phyloP scores from a whole-genome alignment of 768 basidiomycete species.

The Leucosporidium creatinivorum region DNA sequence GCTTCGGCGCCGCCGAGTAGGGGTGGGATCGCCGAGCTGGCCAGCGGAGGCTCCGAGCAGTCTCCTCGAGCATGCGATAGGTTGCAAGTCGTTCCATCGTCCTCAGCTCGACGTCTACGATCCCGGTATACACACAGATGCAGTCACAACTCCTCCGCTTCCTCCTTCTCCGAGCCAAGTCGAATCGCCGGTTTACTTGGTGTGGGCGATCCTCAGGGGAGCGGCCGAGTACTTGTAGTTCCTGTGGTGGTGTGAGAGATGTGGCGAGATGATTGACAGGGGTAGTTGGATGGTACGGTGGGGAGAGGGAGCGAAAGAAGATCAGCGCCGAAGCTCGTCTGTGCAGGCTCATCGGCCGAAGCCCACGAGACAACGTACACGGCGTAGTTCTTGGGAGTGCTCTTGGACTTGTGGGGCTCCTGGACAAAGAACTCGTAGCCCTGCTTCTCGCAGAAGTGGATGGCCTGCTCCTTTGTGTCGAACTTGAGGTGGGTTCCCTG shows the following conservation, averaged over 20 bases:
- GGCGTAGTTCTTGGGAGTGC: slow-evolving; percentile 44
- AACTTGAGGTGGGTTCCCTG: slow-evolving; percentile 47
- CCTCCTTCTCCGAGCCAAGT: too few relatives aligned
- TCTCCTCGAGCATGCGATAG: too few relatives aligned
- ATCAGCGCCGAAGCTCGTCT: neutral
- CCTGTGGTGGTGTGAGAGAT: slow-evolving; percentile 57
- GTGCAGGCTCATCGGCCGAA: slow-evolving; percentile 22
- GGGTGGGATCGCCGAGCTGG: too few relatives aligned
- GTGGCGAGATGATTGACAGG: slow-evolving; percentile 40
- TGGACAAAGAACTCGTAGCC: slow-evolving; percentile 58
- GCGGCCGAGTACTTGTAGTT: slow-evolving; percentile 78
- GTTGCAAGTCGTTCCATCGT: too few relatives aligned
- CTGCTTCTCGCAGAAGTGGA: slow-evolving; percentile 95
- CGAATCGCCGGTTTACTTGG: slow-evolving; percentile 59
- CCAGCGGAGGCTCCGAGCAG: too few relatives aligned
- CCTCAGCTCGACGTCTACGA: too few relatives aligned
- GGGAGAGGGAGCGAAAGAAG: slow-evolving; percentile 38
- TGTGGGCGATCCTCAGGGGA: slow-evolving; percentile 73
- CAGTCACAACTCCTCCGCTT: too few relatives aligned
- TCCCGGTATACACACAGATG: too few relatives aligned
- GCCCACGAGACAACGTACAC: slow-evolving; percentile 24
- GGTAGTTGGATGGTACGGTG: neutral
- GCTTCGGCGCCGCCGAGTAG: too few relatives aligned
- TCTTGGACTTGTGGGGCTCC: slow-evolving; percentile 44
- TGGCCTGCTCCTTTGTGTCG: slow-evolving; percentile 77